Conservation (phyloP, 805 yeast species). For the Brettanomyces nanus region DNA sequence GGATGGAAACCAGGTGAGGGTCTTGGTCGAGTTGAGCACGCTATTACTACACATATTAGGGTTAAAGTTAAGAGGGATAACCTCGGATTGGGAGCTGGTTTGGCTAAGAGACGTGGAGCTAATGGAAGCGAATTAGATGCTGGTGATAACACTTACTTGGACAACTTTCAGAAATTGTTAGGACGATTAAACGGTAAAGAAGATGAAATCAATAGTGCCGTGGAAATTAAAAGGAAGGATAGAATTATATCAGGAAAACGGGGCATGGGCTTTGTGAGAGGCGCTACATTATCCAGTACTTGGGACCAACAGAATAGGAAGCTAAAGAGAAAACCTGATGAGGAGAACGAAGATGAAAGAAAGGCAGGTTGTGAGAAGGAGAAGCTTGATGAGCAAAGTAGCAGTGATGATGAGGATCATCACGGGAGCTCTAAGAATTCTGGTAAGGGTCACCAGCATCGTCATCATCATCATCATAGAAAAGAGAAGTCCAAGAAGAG, state of each 20-base stretch:
- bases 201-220: constrained; percentile 51
- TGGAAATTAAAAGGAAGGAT: constrained; percentile 61
- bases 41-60: constrained; percentile 75
- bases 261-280: constrained; percentile 83
- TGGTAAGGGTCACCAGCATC: constrained; percentile 6
- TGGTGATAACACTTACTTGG: constrained; percentile 85
- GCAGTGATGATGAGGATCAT: constrained; percentile 11
- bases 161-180: constrained; percentile 83
- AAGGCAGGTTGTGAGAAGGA: constrained; percentile 18
- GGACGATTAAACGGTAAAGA: constrained; percentile 88
- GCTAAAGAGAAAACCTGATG: constrained; percentile 19
- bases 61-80: constrained; percentile 77
- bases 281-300: constrained; percentile 75
- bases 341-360: too few relatives aligned
- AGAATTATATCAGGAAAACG: constrained; percentile 74
- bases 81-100: constrained; percentile 82
- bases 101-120: constrained; percentile 32
- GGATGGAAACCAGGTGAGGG: constrained; percentile 96
- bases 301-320: constrained; percentile 56
- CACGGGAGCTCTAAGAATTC: constrained; percentile 7
- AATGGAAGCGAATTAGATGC: constrained; percentile 63
- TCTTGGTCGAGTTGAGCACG: constrained; percentile 60
- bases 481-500: constrained; percentile 1
- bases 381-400: constrained; percentile 16
- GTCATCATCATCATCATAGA: constrained; percentile 1